Evolutionary conservation across 371 early-diverging fungal species (phyloP), one percentile per base, ranked within the genome.

Genomic region (Umbelopsis sp.): DNA sequence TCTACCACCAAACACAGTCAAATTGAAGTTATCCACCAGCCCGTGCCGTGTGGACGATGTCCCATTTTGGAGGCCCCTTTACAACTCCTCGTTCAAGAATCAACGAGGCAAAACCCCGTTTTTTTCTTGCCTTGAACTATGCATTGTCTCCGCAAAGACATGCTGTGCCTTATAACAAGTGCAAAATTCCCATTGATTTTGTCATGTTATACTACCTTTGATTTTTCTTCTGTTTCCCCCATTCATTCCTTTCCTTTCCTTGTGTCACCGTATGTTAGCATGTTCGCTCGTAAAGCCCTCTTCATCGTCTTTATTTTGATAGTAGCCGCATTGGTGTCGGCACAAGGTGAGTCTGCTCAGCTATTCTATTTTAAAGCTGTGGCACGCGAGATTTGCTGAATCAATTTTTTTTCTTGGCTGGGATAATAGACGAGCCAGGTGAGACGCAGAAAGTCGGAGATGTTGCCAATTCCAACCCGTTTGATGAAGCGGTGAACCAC

Each of bases 401-500:
- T 6, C 18, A 1, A 22, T 22, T 22, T 22, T 22, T 22, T 57
- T 29, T 20, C 52, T 24, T 51, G 22, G 24, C 11, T 24, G 52
- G 29, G 29, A 29, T 29, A 22, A 29, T 35, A 57, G 57, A 57
- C 35, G 57, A 57, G 10, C 35, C 37, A 32, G 35, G 18, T 35
- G 57, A 29, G 22, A 37, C 12, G 18, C 57, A 24, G 16, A 57
- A 35, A 29, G n/a, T 57, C 22, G 57, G 57, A 2, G 57, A 57
- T 8, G 57, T 57, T 12, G 57, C 57, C 0, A 35, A 57, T 35
- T 57, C 57, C 35, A 57, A 57, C n/a, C 57, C 57, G 14, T 57
- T 57, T 57, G 57, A 57, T 35, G 29, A 24, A 4, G 57, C 57
- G 4, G 57, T 57, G 35, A 57, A 57, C 14, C 57, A 57, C 14